Evolutionary conservation across 768 basidiomycete species (phyloP).

Genomic region (Xerocomus spinulosus): DNA sequence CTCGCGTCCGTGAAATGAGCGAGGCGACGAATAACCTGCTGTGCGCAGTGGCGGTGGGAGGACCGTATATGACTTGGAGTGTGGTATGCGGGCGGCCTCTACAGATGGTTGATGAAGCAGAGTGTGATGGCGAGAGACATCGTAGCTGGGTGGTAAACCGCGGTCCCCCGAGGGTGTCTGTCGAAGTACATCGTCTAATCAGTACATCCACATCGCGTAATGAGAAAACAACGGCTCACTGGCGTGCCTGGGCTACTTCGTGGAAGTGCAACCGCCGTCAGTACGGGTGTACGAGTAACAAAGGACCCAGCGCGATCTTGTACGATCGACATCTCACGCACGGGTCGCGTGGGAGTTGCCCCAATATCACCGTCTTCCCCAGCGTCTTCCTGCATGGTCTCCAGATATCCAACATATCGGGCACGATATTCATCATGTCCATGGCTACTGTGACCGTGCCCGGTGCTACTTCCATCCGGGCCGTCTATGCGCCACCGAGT

Average conservation of each 20-base stretch:
- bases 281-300: background rate
- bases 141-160: conserved; percentile 15
- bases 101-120: conserved; percentile 13
- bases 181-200: background rate
- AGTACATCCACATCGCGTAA: conserved; percentile 2
- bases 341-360: conserved; percentile 7
- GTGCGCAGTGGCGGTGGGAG: conserved; percentile 37
- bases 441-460: conserved; percentile 14
- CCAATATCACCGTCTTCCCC: conserved; percentile 7
- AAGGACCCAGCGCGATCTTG: conserved; percentile 2
- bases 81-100: conserved; percentile 18
- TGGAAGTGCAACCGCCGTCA: background rate
- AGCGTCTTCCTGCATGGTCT: conserved; percentile 7
- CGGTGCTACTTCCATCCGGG: conserved; percentile 21
- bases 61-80: conserved; percentile 29
- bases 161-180: conserved; percentile 8
- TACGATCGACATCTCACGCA: conserved; percentile 4
- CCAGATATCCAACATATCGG: conserved; percentile 6
- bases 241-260: conserved; percentile 8
- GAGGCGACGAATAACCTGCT: conserved; percentile 28
- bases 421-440: conserved; percentile 2
- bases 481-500: conserved; percentile 23
- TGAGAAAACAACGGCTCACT: conserved; percentile 6
- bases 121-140: conserved; percentile 8
- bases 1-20: conserved; percentile 19